These are phyloP conservation scores for Verticillium nonalfalfae DNA, from an alignment of 2,329 filamentous ascomycete genomes.

Conservation along the genomic window DNA sequence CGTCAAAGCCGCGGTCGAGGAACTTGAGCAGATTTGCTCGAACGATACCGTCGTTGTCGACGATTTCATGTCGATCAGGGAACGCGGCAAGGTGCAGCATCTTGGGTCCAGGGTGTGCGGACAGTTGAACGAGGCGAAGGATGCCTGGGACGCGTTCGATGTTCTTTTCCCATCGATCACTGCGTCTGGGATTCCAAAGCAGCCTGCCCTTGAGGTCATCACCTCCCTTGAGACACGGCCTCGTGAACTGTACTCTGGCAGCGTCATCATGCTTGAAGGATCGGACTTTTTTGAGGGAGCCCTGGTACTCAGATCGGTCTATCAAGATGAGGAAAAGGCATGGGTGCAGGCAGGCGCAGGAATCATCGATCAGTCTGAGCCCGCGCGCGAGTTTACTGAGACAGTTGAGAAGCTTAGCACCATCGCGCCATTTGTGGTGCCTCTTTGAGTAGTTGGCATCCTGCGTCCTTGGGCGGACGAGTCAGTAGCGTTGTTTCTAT, in stretches of 20 bases:
- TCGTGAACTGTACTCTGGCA: slow-evolving; percentile 13
- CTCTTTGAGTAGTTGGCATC: background rate
- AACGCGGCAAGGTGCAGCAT: slow-evolving; percentile 12
- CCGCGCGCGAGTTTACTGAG: slow-evolving; percentile 12
- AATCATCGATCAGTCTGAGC: slow-evolving; percentile 8
- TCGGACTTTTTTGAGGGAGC: slow-evolving; percentile 8
- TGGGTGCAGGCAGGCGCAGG: slow-evolving; percentile 13
- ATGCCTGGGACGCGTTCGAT: slow-evolving; percentile 12
- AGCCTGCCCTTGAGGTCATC: slow-evolving; percentile 7
- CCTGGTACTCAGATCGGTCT: slow-evolving; percentile 1
- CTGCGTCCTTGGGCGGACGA: too few species aligned
- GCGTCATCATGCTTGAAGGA: slow-evolving; percentile 8
- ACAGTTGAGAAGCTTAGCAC: slow-evolving; percentile 10
- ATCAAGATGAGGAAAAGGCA: background rate
- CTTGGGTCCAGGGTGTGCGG: slow-evolving; percentile 12
- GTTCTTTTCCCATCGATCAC: slow-evolving; percentile 15
- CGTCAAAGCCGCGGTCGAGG: slow-evolving; percentile 9
- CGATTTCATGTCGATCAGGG: slow-evolving; percentile 11
- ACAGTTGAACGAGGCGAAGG: slow-evolving; percentile 4
- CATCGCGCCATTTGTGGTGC: background rate
- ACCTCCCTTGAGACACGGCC: slow-evolving; percentile 7
- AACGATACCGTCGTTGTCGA: slow-evolving; percentile 9
- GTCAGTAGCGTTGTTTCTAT: too few species aligned
- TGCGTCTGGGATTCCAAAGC: slow-evolving; percentile 13
- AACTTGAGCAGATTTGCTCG: slow-evolving; percentile 9